A percentile compares a stretch with the other conserved stretches of the same genome.
Conservation (phyloP, 2,329 filamentous ascomycete genomes). For the Thielaviopsis euricoi region DNA sequence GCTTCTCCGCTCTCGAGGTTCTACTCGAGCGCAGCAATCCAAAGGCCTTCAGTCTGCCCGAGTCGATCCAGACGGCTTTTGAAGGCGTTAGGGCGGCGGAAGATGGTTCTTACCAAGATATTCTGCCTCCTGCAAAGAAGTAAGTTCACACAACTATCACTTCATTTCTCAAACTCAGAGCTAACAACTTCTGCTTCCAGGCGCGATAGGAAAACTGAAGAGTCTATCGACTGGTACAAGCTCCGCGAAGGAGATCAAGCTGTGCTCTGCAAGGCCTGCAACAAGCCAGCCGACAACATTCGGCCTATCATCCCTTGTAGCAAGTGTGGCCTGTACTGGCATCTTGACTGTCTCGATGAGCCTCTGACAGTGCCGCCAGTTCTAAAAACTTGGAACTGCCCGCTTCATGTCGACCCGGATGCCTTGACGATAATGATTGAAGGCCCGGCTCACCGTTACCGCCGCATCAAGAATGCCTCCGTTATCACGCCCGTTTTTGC, state of each 20-base stretch:
- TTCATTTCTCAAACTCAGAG: too few species aligned
- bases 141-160: background rate
- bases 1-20: constrained; percentile 47
- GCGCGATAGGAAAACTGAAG: constrained; percentile 33
- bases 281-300: constrained; percentile 42
- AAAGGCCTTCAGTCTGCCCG: constrained; percentile 56
- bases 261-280: constrained; percentile 64
- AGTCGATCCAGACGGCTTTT: constrained; percentile 56
- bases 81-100: constrained; percentile 60
- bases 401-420: constrained; percentile 67
- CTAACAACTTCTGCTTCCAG: background rate
- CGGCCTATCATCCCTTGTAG: constrained; percentile 76
- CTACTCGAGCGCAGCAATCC: constrained; percentile 52
- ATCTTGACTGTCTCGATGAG: constrained; percentile 80
- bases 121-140: constrained; percentile 20
- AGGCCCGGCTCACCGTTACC: constrained; percentile 43
- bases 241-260: constrained; percentile 54
- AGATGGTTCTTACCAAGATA: constrained; percentile 69
- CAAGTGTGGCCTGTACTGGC: constrained; percentile 68
- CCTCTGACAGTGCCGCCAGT: constrained; percentile 66
- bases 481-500: constrained; percentile 34
- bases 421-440: constrained; percentile 42
- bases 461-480: constrained; percentile 39
- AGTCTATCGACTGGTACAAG: constrained; percentile 49
- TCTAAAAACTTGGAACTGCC: constrained; percentile 71